Evolutionary conservation across 495 filamentous ascomycete genomes (phyloP).

Genomic region (Physcia stellaris): DNA sequence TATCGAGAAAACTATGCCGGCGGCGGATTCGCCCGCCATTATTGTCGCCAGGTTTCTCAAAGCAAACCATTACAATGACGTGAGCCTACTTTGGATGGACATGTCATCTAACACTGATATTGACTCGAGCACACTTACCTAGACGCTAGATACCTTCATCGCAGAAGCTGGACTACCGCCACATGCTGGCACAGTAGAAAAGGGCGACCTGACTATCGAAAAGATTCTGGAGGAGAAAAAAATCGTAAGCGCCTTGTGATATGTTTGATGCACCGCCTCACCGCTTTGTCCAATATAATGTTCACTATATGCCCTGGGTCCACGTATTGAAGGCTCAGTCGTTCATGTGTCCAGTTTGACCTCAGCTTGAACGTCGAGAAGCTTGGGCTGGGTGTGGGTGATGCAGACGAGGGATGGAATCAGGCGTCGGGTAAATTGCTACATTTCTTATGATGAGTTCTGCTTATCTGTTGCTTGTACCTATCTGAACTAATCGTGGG

Average conservation of each 20-base stretch:
- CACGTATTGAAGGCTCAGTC: no score
- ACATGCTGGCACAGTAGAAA: conserved; percentile 25
- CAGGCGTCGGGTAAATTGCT: no score
- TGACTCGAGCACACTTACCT: conserved; percentile 1
- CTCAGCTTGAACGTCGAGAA: conserved; percentile 42
- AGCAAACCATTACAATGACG: conserved; percentile 44
- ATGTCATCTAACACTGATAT: neutral
- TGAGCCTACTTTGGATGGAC: conserved; percentile 8
- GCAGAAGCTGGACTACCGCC: conserved; percentile 43
- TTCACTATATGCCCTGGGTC: no score
- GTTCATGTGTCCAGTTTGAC: no score
- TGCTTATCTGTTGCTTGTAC: conserved; percentile 26
- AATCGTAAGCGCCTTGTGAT: no score
- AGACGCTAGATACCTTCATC: conserved; percentile 47
- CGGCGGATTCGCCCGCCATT: conserved; percentile 29
- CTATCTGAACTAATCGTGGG: neutral
- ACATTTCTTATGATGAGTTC: conserved; percentile 38
- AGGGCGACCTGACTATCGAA: conserved; percentile 45
- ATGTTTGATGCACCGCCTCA: no score
- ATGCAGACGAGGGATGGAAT: no score
- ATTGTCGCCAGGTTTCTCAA: conserved; percentile 51
- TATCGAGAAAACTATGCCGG: no score
- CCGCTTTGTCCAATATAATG: no score
- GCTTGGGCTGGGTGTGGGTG: conserved; percentile 27
- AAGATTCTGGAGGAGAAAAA: conserved; percentile 52